A percentile compares a stretch with the other conserved stretches of the same genome.
phyloP scores from a whole-genome alignment of 2,329 filamentous ascomycete genomes.

The Mariannaea elegans region DNA sequence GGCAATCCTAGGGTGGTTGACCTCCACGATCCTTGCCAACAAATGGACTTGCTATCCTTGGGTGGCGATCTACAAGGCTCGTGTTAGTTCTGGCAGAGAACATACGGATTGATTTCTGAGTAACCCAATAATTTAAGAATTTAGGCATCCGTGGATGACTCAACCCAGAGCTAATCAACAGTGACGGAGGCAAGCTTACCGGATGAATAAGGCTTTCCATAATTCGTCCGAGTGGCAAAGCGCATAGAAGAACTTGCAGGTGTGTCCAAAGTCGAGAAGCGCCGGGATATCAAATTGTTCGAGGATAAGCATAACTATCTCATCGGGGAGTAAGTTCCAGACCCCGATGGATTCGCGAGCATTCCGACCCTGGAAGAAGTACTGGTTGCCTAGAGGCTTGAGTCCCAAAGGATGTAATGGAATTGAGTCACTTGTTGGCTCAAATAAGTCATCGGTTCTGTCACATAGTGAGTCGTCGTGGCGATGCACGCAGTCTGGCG shows the following conservation, averaged over 20 bases:
- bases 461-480: conserved; percentile 31
- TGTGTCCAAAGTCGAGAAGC: conserved; percentile 74
- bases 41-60: conserved; percentile 44
- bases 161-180: neutral
- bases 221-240: conserved; percentile 86
- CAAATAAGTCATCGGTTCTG: conserved; percentile 32
- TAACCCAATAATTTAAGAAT: conserved; percentile 4
- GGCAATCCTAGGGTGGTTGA: conserved; percentile 74
- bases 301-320: conserved; percentile 77
- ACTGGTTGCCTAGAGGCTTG: conserved; percentile 87
- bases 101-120: conserved; percentile 16
- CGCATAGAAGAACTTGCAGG: conserved; percentile 87
- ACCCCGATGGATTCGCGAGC: conserved; percentile 72
- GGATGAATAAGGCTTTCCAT: conserved; percentile 86
- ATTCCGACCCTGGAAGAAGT: conserved; percentile 70
- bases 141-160: conserved; percentile 14
- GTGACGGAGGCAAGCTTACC: conserved; percentile 67
- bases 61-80: conserved; percentile 35
- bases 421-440: conserved; percentile 59
- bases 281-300: conserved; percentile 74
- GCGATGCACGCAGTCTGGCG: conserved; percentile 14
- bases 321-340: conserved; percentile 79
- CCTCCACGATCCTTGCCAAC: conserved; percentile 87
- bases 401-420: conserved; percentile 83
- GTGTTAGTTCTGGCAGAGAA: conserved; percentile 24